These are phyloP conservation scores for Globisporangium sylvaticum DNA, from an alignment of 352 stramenopile genomes.

Conservation along the genomic window DNA sequence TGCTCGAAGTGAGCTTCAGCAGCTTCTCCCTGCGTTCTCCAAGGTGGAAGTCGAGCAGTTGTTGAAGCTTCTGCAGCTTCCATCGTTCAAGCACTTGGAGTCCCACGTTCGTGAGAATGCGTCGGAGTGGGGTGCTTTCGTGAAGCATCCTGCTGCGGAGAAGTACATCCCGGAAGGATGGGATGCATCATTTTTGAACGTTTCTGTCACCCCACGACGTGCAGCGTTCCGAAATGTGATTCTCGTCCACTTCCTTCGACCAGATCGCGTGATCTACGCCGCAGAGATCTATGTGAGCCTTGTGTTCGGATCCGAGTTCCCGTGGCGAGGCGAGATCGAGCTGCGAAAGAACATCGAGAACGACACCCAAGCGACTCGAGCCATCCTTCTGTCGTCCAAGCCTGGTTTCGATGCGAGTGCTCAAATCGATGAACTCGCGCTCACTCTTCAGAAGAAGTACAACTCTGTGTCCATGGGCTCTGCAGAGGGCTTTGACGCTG, in stretches of 20 bases:
- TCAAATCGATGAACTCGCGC: slow-evolving; percentile 94
- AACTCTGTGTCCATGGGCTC: slow-evolving; percentile 98
- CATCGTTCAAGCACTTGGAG: slow-evolving; percentile 79
- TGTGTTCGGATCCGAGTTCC: slow-evolving; percentile 91
- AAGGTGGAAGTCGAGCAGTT: slow-evolving; percentile 83
- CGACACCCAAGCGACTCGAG: slow-evolving; percentile 87
- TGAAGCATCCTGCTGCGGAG: slow-evolving; percentile 77
- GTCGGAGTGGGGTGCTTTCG: slow-evolving; percentile 72
- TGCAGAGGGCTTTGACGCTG: slow-evolving; percentile 93
- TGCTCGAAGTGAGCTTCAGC: slow-evolving; percentile 41
- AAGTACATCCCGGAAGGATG: slow-evolving; percentile 60
- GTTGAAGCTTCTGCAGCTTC: slow-evolving; percentile 65
- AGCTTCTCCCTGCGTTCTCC: slow-evolving; percentile 53
- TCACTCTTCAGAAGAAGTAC: slow-evolving; percentile 90
- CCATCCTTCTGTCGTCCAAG: slow-evolving; percentile 96
- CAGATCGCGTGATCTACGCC: slow-evolving; percentile 85
- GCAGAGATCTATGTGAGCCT: slow-evolving; percentile 69
- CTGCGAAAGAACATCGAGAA: slow-evolving; percentile 91
- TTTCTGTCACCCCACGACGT: slow-evolving; percentile 38
- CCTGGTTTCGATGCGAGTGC: slow-evolving; percentile 97
- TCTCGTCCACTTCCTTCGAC: slow-evolving; percentile 83
- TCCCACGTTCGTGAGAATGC: slow-evolving; percentile 58
- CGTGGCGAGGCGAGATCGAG: slow-evolving; percentile 94
- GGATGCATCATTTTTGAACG: slow-evolving; percentile 41
- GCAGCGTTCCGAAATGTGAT: slow-evolving; percentile 80